These are phyloP conservation scores for Calonectria pseudoreteaudii DNA, from an alignment of 2,329 filamentous ascomycete genomes.

Conservation along the genomic window DNA sequence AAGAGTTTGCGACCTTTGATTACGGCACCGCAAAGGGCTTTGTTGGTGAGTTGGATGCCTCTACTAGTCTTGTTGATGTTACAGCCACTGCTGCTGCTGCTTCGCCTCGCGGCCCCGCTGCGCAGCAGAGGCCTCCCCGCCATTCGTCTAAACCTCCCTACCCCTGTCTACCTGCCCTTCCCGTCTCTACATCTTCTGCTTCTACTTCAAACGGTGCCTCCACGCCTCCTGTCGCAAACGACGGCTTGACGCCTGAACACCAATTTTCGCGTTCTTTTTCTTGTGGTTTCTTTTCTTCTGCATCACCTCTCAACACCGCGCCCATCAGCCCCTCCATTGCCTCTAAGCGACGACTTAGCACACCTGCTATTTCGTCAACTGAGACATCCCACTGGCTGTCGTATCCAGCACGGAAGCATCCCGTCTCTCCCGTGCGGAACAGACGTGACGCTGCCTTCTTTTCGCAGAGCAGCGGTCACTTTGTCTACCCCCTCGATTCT, in stretches of 20 bases:
- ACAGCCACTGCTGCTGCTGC: constrained; percentile 5
- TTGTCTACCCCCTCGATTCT: constrained; percentile 33
- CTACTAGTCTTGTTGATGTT: constrained; percentile 31
- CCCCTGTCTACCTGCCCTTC: constrained; percentile 6
- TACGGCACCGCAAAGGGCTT: constrained; percentile 63
- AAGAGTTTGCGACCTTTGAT: constrained; percentile 62
- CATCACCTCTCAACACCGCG: constrained; percentile 45
- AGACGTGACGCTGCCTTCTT: constrained; percentile 37
- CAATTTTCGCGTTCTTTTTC: constrained; percentile 25
- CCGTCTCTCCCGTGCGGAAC: constrained; percentile 31
- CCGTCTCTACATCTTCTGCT: constrained; percentile 28
- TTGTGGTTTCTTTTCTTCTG: constrained; percentile 49
- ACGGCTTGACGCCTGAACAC: constrained; percentile 31
- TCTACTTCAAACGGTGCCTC: constrained; percentile 26
- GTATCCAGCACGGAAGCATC: constrained; percentile 30
- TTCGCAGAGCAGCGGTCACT: constrained; percentile 37
- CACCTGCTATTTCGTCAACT: constrained; percentile 36
- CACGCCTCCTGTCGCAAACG: constrained; percentile 30
- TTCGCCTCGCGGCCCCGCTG: constrained; percentile 20
- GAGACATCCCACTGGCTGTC: constrained; percentile 39
- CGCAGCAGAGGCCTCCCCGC: constrained; percentile 29
- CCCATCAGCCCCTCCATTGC: constrained; percentile 21
- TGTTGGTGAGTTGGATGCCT: constrained; percentile 64
- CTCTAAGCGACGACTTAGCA: constrained; percentile 33
- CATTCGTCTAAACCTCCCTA: constrained; percentile 11